Base-by-base conservation (phyloP, 805 yeast species). In the Starmerella scarabaei region DNA sequence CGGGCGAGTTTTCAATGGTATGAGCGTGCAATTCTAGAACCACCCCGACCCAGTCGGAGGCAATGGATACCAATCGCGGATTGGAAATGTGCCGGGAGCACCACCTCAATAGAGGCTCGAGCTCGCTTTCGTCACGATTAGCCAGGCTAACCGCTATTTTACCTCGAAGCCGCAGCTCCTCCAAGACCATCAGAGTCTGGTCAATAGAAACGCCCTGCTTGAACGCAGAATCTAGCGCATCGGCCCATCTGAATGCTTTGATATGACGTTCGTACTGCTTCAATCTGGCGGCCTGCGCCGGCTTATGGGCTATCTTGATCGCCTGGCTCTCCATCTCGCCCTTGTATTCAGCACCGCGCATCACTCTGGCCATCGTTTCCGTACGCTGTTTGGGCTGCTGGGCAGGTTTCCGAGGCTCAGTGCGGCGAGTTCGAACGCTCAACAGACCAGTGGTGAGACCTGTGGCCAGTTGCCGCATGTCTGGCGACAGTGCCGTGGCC, bases 401-500 rank as follows among this genome's bases (percentile, higher is more conserved):
- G 7, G 43, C 38, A 9, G 49, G 43, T 50, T 68, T 68, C 47
- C 64, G 66, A 35, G 80, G 71, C 54, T 69, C 69, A 21, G 81
- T 72, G 59, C 79, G 81, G 54, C 93, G 73, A 1, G 97, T 88
- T 57, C 96, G 72, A 38, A 91, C 80, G 7, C 94, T 77, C 36
- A 91, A 64, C 42, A 91, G 66, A 4, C 98, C 98, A 1, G 93
- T 77, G 6, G 86, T 77, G 49, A 91, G 69, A 36, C 98, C 98
- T 14, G 91, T 82, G 28, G 83, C 95, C 48, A 91, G 70, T 64
- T 91, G 97, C 63, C 81, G 80, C 68, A 75, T 53, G 49, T 77
- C 72, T 21, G 97, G 96, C 7, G 95, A 83, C 9, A 83, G 79
- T 12, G 86, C 97, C 57, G 94, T 77, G 52, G 83, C 69, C 51